Base-by-base conservation (phyloP, 1,284 basidiomycete genomes). In the Microbotryum saponariae region DNA sequence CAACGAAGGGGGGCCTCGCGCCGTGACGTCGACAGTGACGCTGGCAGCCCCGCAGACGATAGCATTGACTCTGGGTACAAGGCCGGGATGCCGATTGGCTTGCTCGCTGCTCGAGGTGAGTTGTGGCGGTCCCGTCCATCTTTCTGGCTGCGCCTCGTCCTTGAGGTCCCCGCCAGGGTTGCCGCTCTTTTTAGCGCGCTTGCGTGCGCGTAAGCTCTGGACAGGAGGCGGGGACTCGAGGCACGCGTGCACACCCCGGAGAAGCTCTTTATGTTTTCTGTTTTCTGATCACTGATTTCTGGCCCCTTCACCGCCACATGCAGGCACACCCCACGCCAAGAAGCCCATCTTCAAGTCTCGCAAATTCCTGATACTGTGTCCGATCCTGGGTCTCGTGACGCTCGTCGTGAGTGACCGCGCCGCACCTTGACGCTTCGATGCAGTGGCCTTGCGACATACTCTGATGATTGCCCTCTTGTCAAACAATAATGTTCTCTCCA, bases 291-390 rank as follows among this genome's bases (percentile, higher is more conserved):
- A 27, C 27, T 27, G 27, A 4, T 27, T 27, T 27, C 27, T 27
- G 27, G 6, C 25, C 25, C 48, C 27, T 29, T 23, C 29, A n/a
- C n/a, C 10, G 0, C 18, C 25, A 23, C 25, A 12, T 33, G n/a
- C 48, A 65, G 64, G 64, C 10, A 65, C 64, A n/a, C 58, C 64
- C 2, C 54, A 57, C 25, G 64, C 64, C 31, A 65, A 65, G 64
- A 65, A 65, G 51, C 61, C 61, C 6, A 50, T 62, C n/a, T 62
- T 49, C 53, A 53, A 54, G 31, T 65, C 64, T 18, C 29, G 53
- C 12, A 65, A 65, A 33, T 61, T 42, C 29, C 49, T 51, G 14
- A 56, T 65, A 37, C 58, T 65, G 10, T 62, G 61, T n/a, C 64
- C 64, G 3, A 58, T 62, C 58, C 31, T 65, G 4, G 54, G 58